These are phyloP conservation scores for Boletus sensibilis DNA, from an alignment of 768 basidiomycete species.

Conservation along the genomic window DNA sequence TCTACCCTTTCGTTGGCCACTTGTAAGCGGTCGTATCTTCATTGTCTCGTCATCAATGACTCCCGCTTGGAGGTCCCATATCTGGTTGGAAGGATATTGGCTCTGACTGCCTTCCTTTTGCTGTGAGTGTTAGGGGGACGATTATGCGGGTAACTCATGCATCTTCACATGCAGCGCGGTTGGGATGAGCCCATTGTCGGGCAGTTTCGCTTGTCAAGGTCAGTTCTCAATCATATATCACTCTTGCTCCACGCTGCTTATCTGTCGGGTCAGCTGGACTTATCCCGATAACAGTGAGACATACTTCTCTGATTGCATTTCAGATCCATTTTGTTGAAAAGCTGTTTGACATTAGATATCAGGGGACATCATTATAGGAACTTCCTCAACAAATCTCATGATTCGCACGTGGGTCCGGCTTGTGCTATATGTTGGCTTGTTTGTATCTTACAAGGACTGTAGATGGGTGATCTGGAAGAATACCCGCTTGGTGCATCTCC, in stretches of 20 bases:
- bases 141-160: neutral
- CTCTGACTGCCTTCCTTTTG: constrained; percentile 14
- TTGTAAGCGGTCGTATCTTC: constrained; percentile 15
- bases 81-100: constrained; percentile 19
- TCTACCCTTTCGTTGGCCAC: constrained; percentile 25
- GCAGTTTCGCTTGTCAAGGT: constrained; percentile 14
- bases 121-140: constrained; percentile 3
- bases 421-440: neutral
- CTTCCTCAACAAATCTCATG: constrained; percentile 24
- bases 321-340: neutral
- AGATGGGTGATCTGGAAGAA: constrained; percentile 32
- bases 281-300: constrained; percentile 7
- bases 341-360: neutral
- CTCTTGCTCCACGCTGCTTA: neutral
- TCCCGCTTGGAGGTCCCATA: constrained; percentile 21
- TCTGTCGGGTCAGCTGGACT: neutral
- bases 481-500: constrained; percentile 8
- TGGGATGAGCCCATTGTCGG: neutral
- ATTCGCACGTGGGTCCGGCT: constrained; percentile 24
- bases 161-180: constrained; percentile 4
- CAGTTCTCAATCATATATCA: constrained; percentile 6
- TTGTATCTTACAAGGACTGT: neutral
- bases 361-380: constrained; percentile 10
- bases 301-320: neutral
- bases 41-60: neutral